Conservation (phyloP, 257 asterid genomes). For the Solanum neorickii region DNA sequence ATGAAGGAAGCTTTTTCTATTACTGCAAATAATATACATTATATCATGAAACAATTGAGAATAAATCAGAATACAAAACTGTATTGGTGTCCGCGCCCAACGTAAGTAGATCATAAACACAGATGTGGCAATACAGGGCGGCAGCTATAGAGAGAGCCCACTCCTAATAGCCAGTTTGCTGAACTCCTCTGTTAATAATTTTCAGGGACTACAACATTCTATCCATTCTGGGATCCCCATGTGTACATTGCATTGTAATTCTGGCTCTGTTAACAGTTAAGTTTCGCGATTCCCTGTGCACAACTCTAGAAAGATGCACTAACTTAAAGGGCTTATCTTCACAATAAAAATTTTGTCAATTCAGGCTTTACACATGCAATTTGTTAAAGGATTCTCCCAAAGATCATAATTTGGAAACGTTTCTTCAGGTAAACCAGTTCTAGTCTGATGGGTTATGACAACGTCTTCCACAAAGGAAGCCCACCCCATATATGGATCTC, state of each 20-base stretch:
- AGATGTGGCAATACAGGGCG: not conserved
- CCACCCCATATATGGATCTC: conserved; percentile 99
- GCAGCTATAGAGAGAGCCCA: not conserved
- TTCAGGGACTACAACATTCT: not conserved
- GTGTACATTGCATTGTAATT: not conserved
- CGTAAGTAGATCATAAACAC: not conserved
- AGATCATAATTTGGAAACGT: conserved; percentile 96
- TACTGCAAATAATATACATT: conserved; percentile 4
- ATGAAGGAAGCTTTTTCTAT: not conserved
- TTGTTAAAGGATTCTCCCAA: conserved; percentile 96
- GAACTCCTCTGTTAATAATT: not conserved
- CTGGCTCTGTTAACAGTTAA: not conserved
- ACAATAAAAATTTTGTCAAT: not conserved
- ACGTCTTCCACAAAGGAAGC: conserved; percentile 90
- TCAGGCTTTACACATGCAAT: conserved; percentile 96
- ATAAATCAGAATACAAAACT: conserved; percentile 13
- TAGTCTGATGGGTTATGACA: conserved; percentile 74
- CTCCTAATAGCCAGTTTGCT: not conserved
- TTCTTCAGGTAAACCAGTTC: conserved; percentile 89
- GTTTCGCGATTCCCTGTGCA: not conserved
- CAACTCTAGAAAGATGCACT: not conserved
- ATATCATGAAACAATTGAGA: conserved; percentile 4
- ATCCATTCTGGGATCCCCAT: not conserved
- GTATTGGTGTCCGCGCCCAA: not conserved
- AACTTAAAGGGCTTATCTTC: not conserved